A percentile compares a stretch with the other conserved stretches of the same genome.
phyloP scores from a whole-genome alignment of 1,139 yeast genomes.

The Meyerozyma sp. region DNA sequence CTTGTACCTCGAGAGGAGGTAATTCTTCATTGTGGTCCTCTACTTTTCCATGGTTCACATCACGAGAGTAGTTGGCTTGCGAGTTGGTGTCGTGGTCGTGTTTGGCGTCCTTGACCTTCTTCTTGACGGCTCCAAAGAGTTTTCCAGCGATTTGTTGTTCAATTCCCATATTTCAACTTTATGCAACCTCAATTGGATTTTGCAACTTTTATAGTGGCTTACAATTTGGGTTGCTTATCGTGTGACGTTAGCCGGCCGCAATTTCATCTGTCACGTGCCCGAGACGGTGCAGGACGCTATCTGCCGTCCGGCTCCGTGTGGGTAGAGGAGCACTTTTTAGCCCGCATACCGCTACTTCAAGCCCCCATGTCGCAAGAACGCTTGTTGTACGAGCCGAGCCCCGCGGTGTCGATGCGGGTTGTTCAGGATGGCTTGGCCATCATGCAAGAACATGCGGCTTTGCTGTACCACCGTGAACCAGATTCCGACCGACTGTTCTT shows the following conservation, averaged over 20 bases:
- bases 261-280: background rate
- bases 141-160: constrained; percentile 5
- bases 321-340: too few species aligned
- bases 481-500: background rate
- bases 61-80: background rate
- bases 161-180: constrained; percentile 4
- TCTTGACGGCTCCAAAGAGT: constrained; percentile 4
- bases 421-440: background rate
- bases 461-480: background rate
- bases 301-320: background rate
- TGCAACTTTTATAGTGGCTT: background rate
- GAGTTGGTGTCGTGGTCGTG: constrained; percentile 1
- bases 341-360: too few species aligned
- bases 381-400: background rate
- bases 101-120: constrained; percentile 4
- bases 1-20: constrained; percentile 24
- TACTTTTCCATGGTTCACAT: constrained; percentile 3
- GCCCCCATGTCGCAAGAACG: background rate
- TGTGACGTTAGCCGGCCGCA: background rate
- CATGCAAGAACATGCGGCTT: background rate
- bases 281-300: background rate
- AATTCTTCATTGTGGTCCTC: constrained; percentile 5
- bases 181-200: background rate
- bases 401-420: background rate
- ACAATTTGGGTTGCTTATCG: background rate